Conservation (phyloP, 441 rosid species). For the Corymbia citriodora region DNA sequence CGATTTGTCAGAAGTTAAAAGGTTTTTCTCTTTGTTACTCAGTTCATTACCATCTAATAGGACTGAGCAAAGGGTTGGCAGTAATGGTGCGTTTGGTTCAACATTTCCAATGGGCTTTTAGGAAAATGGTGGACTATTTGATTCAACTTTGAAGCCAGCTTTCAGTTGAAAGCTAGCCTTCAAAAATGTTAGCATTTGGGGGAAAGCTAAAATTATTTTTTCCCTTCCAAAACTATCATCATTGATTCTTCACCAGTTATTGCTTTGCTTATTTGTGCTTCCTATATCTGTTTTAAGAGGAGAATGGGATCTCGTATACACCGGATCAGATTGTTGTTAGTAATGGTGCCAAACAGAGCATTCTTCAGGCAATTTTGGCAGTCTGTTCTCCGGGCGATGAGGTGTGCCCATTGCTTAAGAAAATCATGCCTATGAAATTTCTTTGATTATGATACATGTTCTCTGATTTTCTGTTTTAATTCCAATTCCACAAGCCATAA, state of each 20-base stretch:
- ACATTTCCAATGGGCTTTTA: too few species aligned
- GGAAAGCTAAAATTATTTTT: too few species aligned
- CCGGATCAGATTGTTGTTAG: constrained; percentile 88
- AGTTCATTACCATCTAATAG: not conserved
- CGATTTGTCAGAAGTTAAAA: constrained; percentile 69
- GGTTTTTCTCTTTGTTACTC: constrained; percentile 27
- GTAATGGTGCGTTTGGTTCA: not conserved
- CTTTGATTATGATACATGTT: not conserved
- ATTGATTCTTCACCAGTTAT: not conserved
- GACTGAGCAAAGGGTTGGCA: not conserved
- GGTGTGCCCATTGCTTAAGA: constrained; percentile 28
- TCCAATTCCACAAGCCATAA: not conserved
- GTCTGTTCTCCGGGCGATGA: constrained; percentile 95
- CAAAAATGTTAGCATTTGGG: too few species aligned
- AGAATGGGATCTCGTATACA: constrained; percentile 71
- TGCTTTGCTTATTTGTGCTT: not conserved
- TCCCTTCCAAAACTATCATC: too few species aligned
- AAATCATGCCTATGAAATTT: not conserved
- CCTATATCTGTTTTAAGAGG: constrained; percentile 40
- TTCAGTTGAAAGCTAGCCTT: too few species aligned
- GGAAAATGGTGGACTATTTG: too few species aligned
- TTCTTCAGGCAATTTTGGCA: constrained; percentile 81
- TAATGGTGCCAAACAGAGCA: constrained; percentile 93
- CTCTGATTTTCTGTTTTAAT: not conserved
- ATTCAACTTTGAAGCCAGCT: too few species aligned